Evolutionary conservation across 176 grass and related monocot genomes (phyloP).

Genomic region (Ananas comosus): DNA sequence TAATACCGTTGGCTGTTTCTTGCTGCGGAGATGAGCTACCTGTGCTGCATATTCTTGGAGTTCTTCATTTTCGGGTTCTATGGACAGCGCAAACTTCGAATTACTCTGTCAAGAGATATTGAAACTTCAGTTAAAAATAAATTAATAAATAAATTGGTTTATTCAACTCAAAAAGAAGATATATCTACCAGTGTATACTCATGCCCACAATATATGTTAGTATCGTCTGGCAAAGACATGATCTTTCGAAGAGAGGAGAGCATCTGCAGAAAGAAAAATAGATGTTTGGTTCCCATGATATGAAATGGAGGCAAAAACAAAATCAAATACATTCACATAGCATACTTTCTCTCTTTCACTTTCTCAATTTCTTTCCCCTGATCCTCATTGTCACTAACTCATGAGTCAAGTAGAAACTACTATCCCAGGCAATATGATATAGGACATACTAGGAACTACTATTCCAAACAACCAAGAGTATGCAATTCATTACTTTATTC

Average conservation of each 20-base stretch:
- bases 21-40: slow-evolving; percentile 53
- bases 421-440: too few relatives aligned
- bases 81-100: slow-evolving; percentile 79
- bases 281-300: not conserved
- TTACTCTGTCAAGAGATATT: slow-evolving; percentile 52
- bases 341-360: too few relatives aligned
- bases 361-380: too few relatives aligned
- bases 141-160: slow-evolving; percentile 1
- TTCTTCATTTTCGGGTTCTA: slow-evolving; percentile 90
- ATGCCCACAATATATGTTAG: slow-evolving; percentile 87
- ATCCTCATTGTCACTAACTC: too few relatives aligned
- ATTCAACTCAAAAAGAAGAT: slow-evolving; percentile 15
- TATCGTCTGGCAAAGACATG: slow-evolving; percentile 69
- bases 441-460: too few relatives aligned
- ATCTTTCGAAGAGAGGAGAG: slow-evolving; percentile 74
- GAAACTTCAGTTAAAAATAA: slow-evolving; percentile 19
- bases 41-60: slow-evolving; percentile 73
- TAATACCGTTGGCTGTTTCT: slow-evolving; percentile 84
- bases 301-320: not conserved
- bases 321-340: not conserved
- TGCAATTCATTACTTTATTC: too few relatives aligned
- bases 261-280: slow-evolving; percentile 61
- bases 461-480: too few relatives aligned
- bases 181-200: slow-evolving; percentile 83
- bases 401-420: too few relatives aligned